A percentile compares a stretch with the other conserved stretches of the same genome.
These are phyloP conservation scores for Rhizophagus prolifer DNA, from an alignment of 192 early-diverging fungal species.

Conservation along the genomic window DNA sequence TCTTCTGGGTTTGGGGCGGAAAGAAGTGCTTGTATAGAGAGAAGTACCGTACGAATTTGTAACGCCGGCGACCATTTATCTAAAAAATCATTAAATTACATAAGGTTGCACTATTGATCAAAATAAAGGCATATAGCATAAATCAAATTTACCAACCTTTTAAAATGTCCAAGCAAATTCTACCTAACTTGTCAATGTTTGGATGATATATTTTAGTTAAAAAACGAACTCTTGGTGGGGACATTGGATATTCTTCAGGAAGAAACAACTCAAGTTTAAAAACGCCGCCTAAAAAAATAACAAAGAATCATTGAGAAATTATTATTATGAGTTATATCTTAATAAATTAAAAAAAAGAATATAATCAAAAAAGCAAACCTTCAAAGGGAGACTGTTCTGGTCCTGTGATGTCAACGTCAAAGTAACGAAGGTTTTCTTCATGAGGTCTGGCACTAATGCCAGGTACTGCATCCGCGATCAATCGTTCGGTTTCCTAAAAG, in stretches of 20 bases:
- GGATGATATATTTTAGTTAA: conserved; percentile 99
- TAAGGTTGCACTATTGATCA: background rate
- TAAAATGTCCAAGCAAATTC: conserved; percentile 97
- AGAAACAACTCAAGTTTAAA: conserved; percentile 96
- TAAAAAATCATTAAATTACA: conserved; percentile 32
- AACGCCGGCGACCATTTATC: conserved; percentile 99
- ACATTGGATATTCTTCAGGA: conserved; percentile 98
- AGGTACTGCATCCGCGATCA: conserved; percentile 91
- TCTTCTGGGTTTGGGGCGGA: conserved; percentile 99
- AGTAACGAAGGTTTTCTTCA: conserved; percentile 96
- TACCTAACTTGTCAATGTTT: conserved; percentile 97
- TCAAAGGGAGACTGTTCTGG: conserved; percentile 93
- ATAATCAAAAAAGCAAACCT: conserved; percentile 53
- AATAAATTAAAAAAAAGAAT: background rate
- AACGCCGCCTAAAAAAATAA: conserved; percentile 65
- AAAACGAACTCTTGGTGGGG: conserved; percentile 96
- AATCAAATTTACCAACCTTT: conserved; percentile 62
- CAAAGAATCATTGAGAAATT: conserved; percentile 14
- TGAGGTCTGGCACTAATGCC: conserved; percentile 88
- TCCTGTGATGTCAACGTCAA: conserved; percentile 91
- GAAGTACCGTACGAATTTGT: conserved; percentile 96
- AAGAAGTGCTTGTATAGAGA: conserved; percentile 95
- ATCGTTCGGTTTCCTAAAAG: conserved; percentile 89
- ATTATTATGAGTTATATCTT: no score
- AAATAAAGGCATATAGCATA: background rate